Base-by-base conservation (phyloP, 345 rosid species). In the Fremontodendron californicum region DNA sequence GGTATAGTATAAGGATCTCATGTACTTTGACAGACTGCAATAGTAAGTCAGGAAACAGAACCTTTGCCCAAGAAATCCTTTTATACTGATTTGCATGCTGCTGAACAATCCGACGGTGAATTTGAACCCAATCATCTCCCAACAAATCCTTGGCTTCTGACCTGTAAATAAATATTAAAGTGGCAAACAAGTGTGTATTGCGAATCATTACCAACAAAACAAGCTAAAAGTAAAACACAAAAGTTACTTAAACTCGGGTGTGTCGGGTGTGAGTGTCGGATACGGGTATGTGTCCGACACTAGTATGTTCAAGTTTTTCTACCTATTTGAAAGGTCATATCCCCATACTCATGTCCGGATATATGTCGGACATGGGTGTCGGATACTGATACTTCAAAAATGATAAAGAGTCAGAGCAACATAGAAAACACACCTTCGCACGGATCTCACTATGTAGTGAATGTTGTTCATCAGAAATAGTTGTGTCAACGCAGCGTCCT, bases 41-140 rank as follows among this genome's bases (percentile, higher is more conserved):
- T 19, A 16, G 43, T 19, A 62, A 48, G 40, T n/a, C 13, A 18
- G 39, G n/a, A 33, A 76, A 49, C 39, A 80, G 25, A 73, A 96
- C 99, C 94, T 96, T 96, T 68, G 94, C 94, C 99, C 98, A 96
- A 0, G 99, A 90, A 82, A 93, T 89, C 83, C 99, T 94, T 86
- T 96, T 94, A 51, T 94, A 96, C 79, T 94, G 97, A 85, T 96
- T 96, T 52, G 99, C 99, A 21, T 96, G 97, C 81, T 94, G 98
- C 78, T 94, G 98, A 45, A 96, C 99, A 31, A 91, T 92, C 76
- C 99, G 85, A 81, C 99, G 55, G 78, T 96, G 98, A 77, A 92
- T 96, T 85, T 96, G 99, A 77, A 96, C 95, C 99, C 99, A 96
- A 77, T 94, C 99, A 86, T 96, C 99, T 76, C 99, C 97, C 75